A percentile compares a stretch with the other conserved stretches of the same genome.
These are phyloP conservation scores for Pseudogymnoascus sp. DNA, from an alignment of 2,329 filamentous ascomycete genomes.

Conservation along the genomic window DNA sequence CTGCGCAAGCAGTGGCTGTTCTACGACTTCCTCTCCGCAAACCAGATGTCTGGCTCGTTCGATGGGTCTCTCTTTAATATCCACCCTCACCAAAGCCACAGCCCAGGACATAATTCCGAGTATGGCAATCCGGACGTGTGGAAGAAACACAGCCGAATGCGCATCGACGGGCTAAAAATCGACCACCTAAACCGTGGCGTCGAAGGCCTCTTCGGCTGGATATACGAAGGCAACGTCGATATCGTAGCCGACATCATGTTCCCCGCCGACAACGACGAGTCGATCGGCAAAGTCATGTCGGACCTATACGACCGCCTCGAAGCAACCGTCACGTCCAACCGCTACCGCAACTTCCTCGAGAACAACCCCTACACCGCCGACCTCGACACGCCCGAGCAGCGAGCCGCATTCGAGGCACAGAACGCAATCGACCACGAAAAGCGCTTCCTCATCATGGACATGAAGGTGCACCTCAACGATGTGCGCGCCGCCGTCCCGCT, in stretches of 20 bases:
- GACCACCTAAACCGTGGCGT: constrained; percentile 93
- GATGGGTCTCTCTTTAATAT: constrained; percentile 97
- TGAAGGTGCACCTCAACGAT: constrained; percentile 91
- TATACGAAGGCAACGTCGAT: constrained; percentile 93
- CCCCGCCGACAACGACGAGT: constrained; percentile 77
- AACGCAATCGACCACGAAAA: constrained; percentile 47
- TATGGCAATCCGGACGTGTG: constrained; percentile 65
- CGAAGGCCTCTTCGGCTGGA: constrained; percentile 94
- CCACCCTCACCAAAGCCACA: constrained; percentile 85
- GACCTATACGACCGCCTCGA: constrained; percentile 96
- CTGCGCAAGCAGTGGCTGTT: constrained; percentile 95
- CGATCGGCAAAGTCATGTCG: constrained; percentile 89
- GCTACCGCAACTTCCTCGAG: constrained; percentile 54
- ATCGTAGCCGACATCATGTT: constrained; percentile 96
- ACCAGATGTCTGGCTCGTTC: constrained; percentile 90
- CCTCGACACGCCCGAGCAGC: constrained; percentile 22
- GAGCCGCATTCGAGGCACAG: constrained; percentile 21
- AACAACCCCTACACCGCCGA: constrained; percentile 33
- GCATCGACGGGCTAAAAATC: constrained; percentile 89
- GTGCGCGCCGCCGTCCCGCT: constrained; percentile 88
- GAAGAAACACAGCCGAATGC: constrained; percentile 92
- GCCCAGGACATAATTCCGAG: constrained; percentile 58
- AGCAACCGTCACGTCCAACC: constrained; percentile 77
- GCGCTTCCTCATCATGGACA: constrained; percentile 84
- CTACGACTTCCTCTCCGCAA: constrained; percentile 93